Base-by-base conservation (phyloP, 306 rosid genomes). In the Dalbergia cultrata region DNA sequence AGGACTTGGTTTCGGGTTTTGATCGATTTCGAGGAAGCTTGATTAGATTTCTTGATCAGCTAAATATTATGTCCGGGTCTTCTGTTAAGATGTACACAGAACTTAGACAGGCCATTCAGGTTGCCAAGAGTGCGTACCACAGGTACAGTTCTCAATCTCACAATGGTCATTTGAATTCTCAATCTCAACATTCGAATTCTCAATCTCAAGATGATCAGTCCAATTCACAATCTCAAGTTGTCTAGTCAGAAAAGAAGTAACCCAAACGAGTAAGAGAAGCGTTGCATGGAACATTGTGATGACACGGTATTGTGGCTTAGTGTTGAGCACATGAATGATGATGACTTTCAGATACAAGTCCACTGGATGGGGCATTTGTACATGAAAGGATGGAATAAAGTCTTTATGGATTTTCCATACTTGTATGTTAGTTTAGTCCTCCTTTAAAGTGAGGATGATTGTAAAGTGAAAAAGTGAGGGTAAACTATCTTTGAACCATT, bases 81-180 rank as follows among this genome's bases (percentile, higher is more conserved):
- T 92, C 97, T 43, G 88, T 89, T 49, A 67, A 72, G 13, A 90
- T 90, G 93, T 87, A 92, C 81, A 69, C 37, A 16, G 88, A 89
- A 18, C 85, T 96, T 57, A 76, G 77, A 67, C 71, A 81, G 68
- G 79, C 64, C 47, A 89, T 96, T 69, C 65, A 81, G 52, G 45
- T 45, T 14, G 79, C 87, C 0, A 91, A 90, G 86, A 79, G 4
- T 44, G 33, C 0, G 11, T 82, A 87, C 65, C 85, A 69, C 0
- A 68, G 70, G 0, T 21, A 44, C 58, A 89, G 80, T 75, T 69
- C 96, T 43, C 82, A 77, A 37, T 73, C 88, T 65, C 89, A 80
- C 26, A 79, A 83, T 5, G 78, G 83, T 54, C 78, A 34, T 22
- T 17, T 18, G 72, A 83, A 45, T 67, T 80, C 67, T 72, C 66